Evolutionary conservation across 2,329 filamentous ascomycete species (phyloP), one percentile per base, ranked within the genome.

Genomic region (Calonectria leucothoes): DNA sequence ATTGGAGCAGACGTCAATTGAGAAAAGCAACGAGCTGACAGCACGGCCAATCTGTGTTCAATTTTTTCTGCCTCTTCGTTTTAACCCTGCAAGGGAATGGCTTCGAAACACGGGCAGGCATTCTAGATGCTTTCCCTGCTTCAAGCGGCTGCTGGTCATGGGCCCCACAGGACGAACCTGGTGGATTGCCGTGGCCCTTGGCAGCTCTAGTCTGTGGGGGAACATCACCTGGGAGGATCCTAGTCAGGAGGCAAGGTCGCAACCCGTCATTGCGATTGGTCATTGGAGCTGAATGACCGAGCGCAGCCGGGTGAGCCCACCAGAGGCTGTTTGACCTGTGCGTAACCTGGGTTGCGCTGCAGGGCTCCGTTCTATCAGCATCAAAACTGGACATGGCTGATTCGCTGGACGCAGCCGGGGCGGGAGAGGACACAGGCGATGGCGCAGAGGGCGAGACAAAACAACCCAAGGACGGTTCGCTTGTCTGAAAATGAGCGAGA

Each of bases 61-160:
- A 63, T 23, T 45, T 45, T 45, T 45, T 45, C 17, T 45, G 11
- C 14, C 14, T 35, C 14, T 35, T 35, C 14, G 17, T 51, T 51
- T 27, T 25, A 35, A 57, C 57, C 65, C 57, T 69, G 66, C 73
- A 74, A 59, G 61, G 63, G 52, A 42, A 70, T 75, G 61, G 59
- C 69, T 66, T 71, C 55, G 68, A 74, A 69, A 72, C 70, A 63
- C 33, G 72, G 71, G 51, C 68, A 39, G 61, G 63, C 69, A 74
- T 80, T 80, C 78, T 80, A 80, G 78, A 79, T 75, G 71, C 68
- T 72, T 80, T 80, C 77, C 76, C 63, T 78, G 66, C 75, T 55
- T 65, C 65, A 69, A 52, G 68, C 72, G 66, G 70, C 39, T 77
- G 71, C 69, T 70, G 59, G 75, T 73, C 57, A 70, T 67, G 49